Conservation (phyloP, 495 filamentous ascomycete species). For the Penicillium macrosclerotiorum region DNA sequence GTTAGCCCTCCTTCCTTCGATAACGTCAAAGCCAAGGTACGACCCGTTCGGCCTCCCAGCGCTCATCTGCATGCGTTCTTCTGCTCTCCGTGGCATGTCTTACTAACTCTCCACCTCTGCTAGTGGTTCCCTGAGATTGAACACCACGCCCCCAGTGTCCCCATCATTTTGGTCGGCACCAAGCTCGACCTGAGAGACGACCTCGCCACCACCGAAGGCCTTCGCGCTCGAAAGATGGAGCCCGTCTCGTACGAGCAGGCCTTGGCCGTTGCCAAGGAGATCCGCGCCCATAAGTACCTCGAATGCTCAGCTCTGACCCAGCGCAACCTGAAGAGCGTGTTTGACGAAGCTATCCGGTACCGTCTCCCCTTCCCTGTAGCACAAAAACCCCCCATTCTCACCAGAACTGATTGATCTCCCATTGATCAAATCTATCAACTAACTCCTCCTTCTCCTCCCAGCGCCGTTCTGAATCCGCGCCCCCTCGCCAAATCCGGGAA, state of each 20-base stretch:
- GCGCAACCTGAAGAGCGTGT: slow-evolving; percentile 93
- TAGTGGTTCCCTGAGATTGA: slow-evolving; percentile 97
- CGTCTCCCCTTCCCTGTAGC: neutral
- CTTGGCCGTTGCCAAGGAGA: slow-evolving; percentile 81
- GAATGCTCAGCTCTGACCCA: slow-evolving; percentile 99
- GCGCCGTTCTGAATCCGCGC: slow-evolving; percentile 80
- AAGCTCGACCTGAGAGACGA: slow-evolving; percentile 96
- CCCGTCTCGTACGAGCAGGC: slow-evolving; percentile 90
- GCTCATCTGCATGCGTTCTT: neutral
- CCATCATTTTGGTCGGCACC: slow-evolving; percentile 95
- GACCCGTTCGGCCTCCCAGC: slow-evolving; percentile 10
- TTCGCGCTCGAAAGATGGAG: slow-evolving; percentile 84
- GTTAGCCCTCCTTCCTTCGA: slow-evolving; percentile 97
- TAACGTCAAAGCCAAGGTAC: slow-evolving; percentile 93
- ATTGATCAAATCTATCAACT: too few relatives aligned
- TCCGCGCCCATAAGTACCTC: slow-evolving; percentile 89
- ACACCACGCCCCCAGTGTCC: slow-evolving; percentile 91
- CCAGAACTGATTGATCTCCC: neutral
- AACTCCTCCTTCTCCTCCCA: slow-evolving; percentile 25
- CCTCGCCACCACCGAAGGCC: slow-evolving; percentile 68
- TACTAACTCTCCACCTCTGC: neutral
- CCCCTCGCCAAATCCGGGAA: slow-evolving; percentile 62
- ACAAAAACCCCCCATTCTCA: neutral
- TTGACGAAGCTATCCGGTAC: slow-evolving; percentile 95
- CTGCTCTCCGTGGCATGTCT: neutral